phyloP scores from a whole-genome alignment of 2,329 filamentous ascomycete species.

The Apiospora arundinis region DNA sequence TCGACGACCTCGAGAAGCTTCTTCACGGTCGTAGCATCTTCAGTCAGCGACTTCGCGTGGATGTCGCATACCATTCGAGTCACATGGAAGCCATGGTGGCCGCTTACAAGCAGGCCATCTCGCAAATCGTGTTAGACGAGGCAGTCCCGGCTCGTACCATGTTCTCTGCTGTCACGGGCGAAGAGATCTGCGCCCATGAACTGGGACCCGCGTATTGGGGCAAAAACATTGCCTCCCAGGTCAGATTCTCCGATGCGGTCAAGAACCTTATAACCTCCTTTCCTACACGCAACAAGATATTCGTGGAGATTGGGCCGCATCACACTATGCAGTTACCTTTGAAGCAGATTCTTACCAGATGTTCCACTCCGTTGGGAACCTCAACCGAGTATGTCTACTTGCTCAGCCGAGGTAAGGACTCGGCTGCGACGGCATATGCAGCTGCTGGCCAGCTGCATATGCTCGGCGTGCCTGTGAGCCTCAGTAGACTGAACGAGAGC shows the following conservation, averaged over 20 bases:
- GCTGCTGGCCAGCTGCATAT: not conserved
- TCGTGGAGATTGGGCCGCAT: constrained; percentile 13
- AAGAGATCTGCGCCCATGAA: not conserved
- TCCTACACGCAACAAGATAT: not conserved
- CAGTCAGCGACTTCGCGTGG: constrained; percentile 7
- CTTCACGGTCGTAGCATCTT: not conserved
- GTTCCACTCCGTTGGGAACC: not conserved
- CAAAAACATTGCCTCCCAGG: constrained; percentile 7
- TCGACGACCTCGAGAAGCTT: not conserved
- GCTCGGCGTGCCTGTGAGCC: not conserved
- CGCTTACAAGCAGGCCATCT: constrained; percentile 1
- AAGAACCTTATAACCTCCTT: not conserved
- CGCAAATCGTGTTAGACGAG: not conserved
- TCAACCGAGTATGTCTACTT: not conserved
- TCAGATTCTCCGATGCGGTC: constrained; percentile 13
- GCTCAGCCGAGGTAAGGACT: constrained; percentile 15
- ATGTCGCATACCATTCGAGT: constrained; percentile 14
- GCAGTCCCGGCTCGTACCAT: not conserved
- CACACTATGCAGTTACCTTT: constrained; percentile 9
- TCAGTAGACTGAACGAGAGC: not conserved
- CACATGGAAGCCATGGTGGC: constrained; percentile 12
- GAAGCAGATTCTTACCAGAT: not conserved
- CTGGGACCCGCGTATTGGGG: constrained; percentile 5
- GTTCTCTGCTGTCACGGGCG: constrained; percentile 13
- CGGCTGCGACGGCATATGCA: not conserved